A percentile compares a stretch with the other conserved stretches of the same genome.
Evolutionary conservation across 1,284 basidiomycete genomes (phyloP).

Genomic region (Naganishia liquefaciens): DNA sequence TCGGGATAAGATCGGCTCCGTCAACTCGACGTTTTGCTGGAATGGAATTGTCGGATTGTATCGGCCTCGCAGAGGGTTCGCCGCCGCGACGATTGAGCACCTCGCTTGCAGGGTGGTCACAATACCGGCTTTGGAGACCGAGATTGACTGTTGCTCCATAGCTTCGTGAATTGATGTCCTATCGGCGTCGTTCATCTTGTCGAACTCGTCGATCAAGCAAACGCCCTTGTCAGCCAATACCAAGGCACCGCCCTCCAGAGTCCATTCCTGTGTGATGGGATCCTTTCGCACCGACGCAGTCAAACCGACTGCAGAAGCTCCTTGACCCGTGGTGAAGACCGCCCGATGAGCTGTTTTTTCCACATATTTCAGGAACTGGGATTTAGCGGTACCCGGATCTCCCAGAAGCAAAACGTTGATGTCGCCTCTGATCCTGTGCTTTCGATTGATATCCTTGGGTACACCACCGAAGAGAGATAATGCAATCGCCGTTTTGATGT

Average conservation of each 20-base stretch:
- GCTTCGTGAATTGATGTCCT: slow-evolving; percentile 98
- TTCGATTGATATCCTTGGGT: slow-evolving; percentile 92
- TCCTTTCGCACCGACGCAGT: slow-evolving; percentile 98
- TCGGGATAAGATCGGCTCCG: slow-evolving; percentile 97
- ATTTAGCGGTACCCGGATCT: slow-evolving; percentile 98
- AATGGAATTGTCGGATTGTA: slow-evolving; percentile 98
- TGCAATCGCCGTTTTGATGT: slow-evolving; percentile 97
- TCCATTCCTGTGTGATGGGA: slow-evolving; percentile 97
- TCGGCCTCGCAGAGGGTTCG: slow-evolving; percentile 92
- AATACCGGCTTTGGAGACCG: slow-evolving; percentile 98
- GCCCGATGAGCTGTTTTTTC: slow-evolving; percentile 97
- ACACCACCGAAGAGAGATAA: slow-evolving; percentile 93
- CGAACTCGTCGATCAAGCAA: slow-evolving; percentile 98
- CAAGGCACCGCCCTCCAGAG: slow-evolving; percentile 93
- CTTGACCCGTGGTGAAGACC: slow-evolving; percentile 98
- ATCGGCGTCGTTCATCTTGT: slow-evolving; percentile 99
- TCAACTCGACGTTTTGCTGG: slow-evolving; percentile 97
- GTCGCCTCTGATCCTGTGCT: slow-evolving; percentile 93
- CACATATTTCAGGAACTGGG: slow-evolving; percentile 97
- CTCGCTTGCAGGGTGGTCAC: slow-evolving; percentile 95
- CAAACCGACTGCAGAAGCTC: slow-evolving; percentile 95
- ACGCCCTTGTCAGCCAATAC: slow-evolving; percentile 99
- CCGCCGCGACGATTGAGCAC: slow-evolving; percentile 95
- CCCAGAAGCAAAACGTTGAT: slow-evolving; percentile 95
- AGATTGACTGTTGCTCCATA: slow-evolving; percentile 99